These are phyloP conservation scores for Lipomyces anomalus DNA, from an alignment of 805 yeast genomes.

Conservation along the genomic window DNA sequence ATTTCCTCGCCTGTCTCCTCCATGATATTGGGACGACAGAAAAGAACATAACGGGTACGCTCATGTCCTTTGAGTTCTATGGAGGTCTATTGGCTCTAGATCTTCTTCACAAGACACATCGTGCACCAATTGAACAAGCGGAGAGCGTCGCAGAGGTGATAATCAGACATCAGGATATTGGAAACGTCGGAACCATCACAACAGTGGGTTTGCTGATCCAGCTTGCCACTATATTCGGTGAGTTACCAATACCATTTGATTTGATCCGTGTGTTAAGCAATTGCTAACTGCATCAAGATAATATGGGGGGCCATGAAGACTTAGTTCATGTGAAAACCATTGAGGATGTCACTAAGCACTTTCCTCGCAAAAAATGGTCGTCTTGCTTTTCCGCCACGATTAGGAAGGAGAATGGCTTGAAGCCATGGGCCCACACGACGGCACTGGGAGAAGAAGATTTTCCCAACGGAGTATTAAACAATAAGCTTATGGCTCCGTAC, in stretches of 20 bases:
- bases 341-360: constrained; percentile 15
- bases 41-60: constrained; percentile 19
- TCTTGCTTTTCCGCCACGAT: constrained; percentile 22
- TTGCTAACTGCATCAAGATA: not conserved
- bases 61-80: constrained; percentile 26
- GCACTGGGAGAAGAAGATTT: no score
- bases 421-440: constrained; percentile 28
- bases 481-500: no score
- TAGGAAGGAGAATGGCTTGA: constrained; percentile 18
- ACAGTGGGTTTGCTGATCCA: constrained; percentile 23
- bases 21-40: constrained; percentile 27
- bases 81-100: constrained; percentile 26
- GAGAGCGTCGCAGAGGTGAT: constrained; percentile 27
- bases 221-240: constrained; percentile 24
- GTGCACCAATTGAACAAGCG: constrained; percentile 19
- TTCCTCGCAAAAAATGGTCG: constrained; percentile 25
- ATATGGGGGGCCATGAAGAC: constrained; percentile 2
- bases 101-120: constrained; percentile 10
- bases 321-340: constrained; percentile 21
- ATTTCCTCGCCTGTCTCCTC: constrained; percentile 20
- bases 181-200: constrained; percentile 22
- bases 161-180: constrained; percentile 25
- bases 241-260: no score
- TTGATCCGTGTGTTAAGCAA: not conserved
- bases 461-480: no score